Evolutionary conservation across 148 eudicot genomes (phyloP), one percentile per base, ranked within the genome.

Genomic region (Cornus suecica): DNA sequence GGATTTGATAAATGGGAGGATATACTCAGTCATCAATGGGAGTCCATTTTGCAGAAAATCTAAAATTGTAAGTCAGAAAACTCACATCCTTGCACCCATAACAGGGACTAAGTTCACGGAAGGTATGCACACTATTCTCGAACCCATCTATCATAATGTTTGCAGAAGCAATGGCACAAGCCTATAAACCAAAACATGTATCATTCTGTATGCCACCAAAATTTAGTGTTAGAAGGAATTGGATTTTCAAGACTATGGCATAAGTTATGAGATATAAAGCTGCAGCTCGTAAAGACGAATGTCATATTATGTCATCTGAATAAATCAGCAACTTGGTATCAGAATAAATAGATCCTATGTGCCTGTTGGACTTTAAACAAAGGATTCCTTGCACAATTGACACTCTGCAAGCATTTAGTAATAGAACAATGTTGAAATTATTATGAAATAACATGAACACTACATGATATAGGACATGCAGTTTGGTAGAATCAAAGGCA

Each of bases 181-280:
- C 74, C 92, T 85, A 77, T 93, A 97, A 74, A 93, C 68, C 25
- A 93, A 83, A 64, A 97, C 90, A 80, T 92, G 97, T 83, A 94
- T 83, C 88, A 92, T 88, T 84, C 98, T 94, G 90, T 65, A 70
- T 24, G 16, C 34, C 69, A 76, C 70, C 75, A 76, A 31, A 65
- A 54, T 22, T 68, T 31, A 54, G 20, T 14, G 58, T 77, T 72
- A 63, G 9, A 24, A 20, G 56, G 26, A 16, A 6, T 4, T 60
- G 31, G 20, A 66, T 8, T 11, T 34, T 58, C 18, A 2, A 58
- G 18, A 18, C n/a, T 13, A 22, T 18, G 7, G 1, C 24, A 23
- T 26, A 13, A 31, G 52, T 14, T 27, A 24, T 25, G 20, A 42
- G 16, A 30, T 37, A 29, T 24, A 14, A 69, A 48, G 10, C 16